Base-by-base conservation (phyloP, 495 filamentous ascomycete genomes). In the Aspergillus saccharolyticus region DNA sequence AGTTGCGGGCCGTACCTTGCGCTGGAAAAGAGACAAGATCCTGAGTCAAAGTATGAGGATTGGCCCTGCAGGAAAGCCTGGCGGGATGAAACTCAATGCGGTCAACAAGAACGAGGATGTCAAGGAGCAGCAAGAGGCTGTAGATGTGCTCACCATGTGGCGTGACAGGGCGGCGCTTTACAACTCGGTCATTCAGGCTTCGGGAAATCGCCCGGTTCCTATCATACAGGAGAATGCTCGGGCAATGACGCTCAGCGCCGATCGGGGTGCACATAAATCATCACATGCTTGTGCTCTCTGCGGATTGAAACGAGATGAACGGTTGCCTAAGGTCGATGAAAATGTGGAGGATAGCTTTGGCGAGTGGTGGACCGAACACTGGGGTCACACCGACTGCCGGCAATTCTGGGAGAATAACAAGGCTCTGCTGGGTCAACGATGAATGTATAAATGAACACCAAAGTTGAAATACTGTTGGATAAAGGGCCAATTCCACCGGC, bases 351-450 rank as follows among this genome's bases (percentile, higher is more conserved):
- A 96, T 74, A 90, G 85, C 69, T 92, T 96, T 75, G 90, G 89
- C 42, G 91, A 97, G 71, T 97, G 90, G 90, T 98, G 94, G 94
- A 79, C 87, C 15, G 89, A 95, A 39, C 86, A 92, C 70, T 95
- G 90, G 90, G 86, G 88, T 44, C 88, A 96, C 74, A 72, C 84
- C 16, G 82, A 82, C 53, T 98, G 94, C 70, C 80, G 81, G 65
- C 82, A 81, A 54, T 97, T 96, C 63, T 98, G 94, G 94, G 74
- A 87, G 50, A 79, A 81, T 61, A 85, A 95, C 70, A 85, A 84
- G 63, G 72, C 72, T 18, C 72, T 78, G 51, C 75, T 96, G 62
- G 76, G 77, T 61, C 83, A 87, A 69, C 78, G 86, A 61, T 93
- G 69, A 82, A 56, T 14, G 20, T 50, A 24, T 28, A 20, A 7